Conservation (phyloP, 805 yeast species). For the Candida insectorum region DNA sequence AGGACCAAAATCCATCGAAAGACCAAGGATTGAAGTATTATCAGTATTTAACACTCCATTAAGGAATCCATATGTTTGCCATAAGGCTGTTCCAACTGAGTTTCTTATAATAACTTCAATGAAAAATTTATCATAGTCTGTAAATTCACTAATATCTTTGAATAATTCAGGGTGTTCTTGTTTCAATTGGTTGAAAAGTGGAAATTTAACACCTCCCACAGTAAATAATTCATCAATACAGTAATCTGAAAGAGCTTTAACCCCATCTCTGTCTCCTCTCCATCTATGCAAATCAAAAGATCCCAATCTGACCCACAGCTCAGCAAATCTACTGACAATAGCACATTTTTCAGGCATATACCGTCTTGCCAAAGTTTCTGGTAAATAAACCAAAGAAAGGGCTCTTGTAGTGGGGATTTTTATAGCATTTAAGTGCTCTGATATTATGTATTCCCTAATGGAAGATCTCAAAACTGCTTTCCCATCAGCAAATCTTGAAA, state of each 20-base stretch:
- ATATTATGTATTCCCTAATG: conserved; percentile 80
- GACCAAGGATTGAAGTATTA: conserved; percentile 84
- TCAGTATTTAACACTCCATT: conserved; percentile 96
- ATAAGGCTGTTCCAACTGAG: conserved; percentile 72
- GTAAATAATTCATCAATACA: conserved; percentile 64
- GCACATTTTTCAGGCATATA: conserved; percentile 77
- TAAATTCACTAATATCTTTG: conserved; percentile 23
- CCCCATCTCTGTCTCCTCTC: conserved; percentile 64
- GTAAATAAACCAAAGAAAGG: conserved; percentile 65
- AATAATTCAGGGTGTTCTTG: conserved; percentile 18
- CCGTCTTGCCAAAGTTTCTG: conserved; percentile 74
- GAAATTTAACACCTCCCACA: conserved; percentile 23
- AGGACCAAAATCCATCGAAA: conserved; percentile 92
- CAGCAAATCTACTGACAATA: conserved; percentile 77
- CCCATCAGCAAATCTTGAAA: conserved; percentile 93
- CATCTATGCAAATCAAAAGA: conserved; percentile 79
- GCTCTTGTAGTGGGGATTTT: conserved; percentile 90
- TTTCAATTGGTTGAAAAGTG: conserved; percentile 22
- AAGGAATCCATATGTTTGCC: conserved; percentile 90
- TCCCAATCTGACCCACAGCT: conserved; percentile 84
- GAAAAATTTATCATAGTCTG: conserved; percentile 69
- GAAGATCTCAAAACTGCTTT: conserved; percentile 88
- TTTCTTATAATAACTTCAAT: conserved; percentile 69
- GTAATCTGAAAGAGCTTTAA: conserved; percentile 65
- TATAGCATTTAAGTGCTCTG: conserved; percentile 75